Evolutionary conservation across 2,329 filamentous ascomycete species (phyloP), one percentile per base, ranked within the genome.

Genomic region (Coleophoma eucalyptorum): DNA sequence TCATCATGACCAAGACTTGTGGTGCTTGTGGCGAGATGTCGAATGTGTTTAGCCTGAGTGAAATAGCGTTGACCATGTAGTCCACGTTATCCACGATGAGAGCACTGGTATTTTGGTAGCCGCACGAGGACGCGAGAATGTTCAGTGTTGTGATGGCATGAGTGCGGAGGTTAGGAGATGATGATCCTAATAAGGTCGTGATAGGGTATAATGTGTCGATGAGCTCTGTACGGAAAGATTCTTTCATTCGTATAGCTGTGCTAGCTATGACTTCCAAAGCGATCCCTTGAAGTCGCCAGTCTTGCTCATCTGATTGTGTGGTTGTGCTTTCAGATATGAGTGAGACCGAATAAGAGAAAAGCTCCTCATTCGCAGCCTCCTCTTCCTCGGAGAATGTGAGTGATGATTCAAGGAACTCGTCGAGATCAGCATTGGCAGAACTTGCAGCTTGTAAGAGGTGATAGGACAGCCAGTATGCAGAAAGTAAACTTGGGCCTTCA

Each of bases 51-150:
- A 99, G 79, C 55, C 91, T 89, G 53, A 97, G 71, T 0, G 89
- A 90, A 15, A 99, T 83, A 0, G 94, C 90, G 64, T 97, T 97
- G 54, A 97, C 86, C 70, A 99, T 88, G 66, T 99, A 99, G 68
- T 99, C 94, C 15, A 90, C 92, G 54, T 99, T 99, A 48, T 88
- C 84, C 26, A 97, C 81, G 37, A 99, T 86, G 57, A 99, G 74
- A 15, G 89, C 83, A 21, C 87, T 86, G 4, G 93, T 87, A 59
- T 78, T 84, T 0, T 65, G 55, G 62, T 97, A 99, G 2, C 80
- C 83, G 61, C 90, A 97, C 0, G 86, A 79, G 2, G 69, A 64
- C 1, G 93, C 86, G n/a, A 97, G 75, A 16, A 84, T 81, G 62
- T 97, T 94, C 13, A 99, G 76, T 34, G 89, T 88, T 4, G 84